Percentiles rank a stretch among this genome's conserved stretches.
phyloP scores from a whole-genome alignment of 163 green algal species.

The Trebouxia gelatinosa region DNA sequence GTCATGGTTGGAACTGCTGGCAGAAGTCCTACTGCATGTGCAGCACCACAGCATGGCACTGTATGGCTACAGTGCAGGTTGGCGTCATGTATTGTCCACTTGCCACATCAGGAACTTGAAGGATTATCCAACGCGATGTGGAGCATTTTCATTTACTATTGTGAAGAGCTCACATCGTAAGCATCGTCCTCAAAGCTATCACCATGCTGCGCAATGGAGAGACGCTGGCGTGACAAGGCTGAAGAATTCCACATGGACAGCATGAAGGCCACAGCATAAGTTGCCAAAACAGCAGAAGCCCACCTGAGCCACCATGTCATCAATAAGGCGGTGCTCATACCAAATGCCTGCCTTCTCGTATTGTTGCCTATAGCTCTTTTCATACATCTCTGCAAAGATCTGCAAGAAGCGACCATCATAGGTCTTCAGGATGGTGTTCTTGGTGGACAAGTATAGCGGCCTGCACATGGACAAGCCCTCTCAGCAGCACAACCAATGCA shows the following conservation, averaged over 20 bases:
- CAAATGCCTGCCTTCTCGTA: constrained; percentile 90
- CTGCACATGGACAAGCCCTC: constrained; percentile 33
- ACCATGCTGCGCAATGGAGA: constrained; percentile 57
- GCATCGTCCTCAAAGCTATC: constrained; percentile 39
- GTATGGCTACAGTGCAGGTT: too few species aligned
- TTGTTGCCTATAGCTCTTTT: constrained; percentile 76
- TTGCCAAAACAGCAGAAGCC: neutral
- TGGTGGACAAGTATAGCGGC: constrained; percentile 95
- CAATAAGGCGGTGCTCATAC: constrained; percentile 97
- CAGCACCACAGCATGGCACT: too few species aligned
- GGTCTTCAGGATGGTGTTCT: constrained; percentile 98
- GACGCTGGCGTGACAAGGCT: constrained; percentile 28
- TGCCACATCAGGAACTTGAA: too few species aligned
- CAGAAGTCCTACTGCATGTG: too few species aligned
- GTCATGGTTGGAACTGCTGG: too few species aligned
- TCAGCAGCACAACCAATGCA: too few species aligned
- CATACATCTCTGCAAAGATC: constrained; percentile 79
- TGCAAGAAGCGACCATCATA: constrained; percentile 88
- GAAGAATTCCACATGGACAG: constrained; percentile 20
- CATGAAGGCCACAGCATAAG: neutral
- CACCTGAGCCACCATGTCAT: constrained; percentile 97
- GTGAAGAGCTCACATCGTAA: neutral
- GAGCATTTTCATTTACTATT: neutral
- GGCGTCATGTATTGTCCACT: too few species aligned
- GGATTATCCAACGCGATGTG: too few species aligned